Evolutionary conservation across 164 flowering plant species (phyloP), one percentile per base, ranked within the genome.

Genomic region (Cinnamomum chago): DNA sequence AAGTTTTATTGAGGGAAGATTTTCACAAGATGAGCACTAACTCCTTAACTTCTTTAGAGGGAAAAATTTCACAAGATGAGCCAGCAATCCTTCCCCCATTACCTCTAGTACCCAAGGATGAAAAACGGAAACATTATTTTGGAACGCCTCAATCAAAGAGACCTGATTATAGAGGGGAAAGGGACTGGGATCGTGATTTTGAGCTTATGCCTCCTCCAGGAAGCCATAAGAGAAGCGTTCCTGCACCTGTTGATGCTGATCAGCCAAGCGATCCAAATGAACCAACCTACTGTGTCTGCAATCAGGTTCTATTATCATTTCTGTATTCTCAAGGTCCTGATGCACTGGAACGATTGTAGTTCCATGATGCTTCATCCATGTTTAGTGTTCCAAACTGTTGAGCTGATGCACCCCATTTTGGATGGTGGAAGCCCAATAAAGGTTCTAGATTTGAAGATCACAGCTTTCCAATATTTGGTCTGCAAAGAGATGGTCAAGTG

Each of bases 201-300:
- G 99, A 96, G 81, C 95, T 96, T 73, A 94, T 96, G 98, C 99
- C 99, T 78, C 99, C 99, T 75, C 99, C 99, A 72, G 97, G 99
- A 71, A 88, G 97, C 81, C 89, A 89, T 75, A 91, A 84, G 76
- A 94, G 83, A 86, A 95, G 81, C 14, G 85, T 85, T 82, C 83
- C 90, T 62, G 71, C 90, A 35, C 83, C 91, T n/a, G 72, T 85
- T 71, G 99, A 93, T 77, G 79, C 83, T 76, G 99, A 96, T 74
- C 99, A 93, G 70, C 94, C 96, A 52, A 89, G 91, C 82, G 99
- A 96, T 83, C 98, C 99, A 77, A 89, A 94, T 78, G 98, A 96
- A 80, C 99, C 99, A n/a, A 94, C 94, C 60, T 96, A 96, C 81
- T 96, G 98, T 66, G 88, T 96, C 70, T 94, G 99, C 73, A 96